A percentile compares a stretch with the other conserved stretches of the same genome.
Conservation (phyloP, 306 rosid genomes). For the Pyrus communis region DNA sequence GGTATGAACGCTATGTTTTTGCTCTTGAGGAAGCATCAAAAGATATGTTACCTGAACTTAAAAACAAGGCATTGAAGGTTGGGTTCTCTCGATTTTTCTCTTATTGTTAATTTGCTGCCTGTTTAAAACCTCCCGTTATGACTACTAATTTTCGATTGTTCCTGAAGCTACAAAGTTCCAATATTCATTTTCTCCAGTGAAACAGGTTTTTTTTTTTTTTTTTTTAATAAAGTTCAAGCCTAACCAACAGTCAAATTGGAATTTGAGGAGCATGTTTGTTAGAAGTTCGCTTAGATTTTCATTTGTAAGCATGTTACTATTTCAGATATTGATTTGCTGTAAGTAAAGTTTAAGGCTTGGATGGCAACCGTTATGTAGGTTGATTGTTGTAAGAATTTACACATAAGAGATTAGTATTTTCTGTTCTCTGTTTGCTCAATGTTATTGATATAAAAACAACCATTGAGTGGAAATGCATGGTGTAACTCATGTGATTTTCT, state of each 20-base stretch:
- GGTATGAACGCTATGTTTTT: conserved; percentile 82
- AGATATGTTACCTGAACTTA: conserved; percentile 82
- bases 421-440: neutral
- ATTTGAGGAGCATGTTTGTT: neutral
- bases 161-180: neutral
- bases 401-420: neutral
- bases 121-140: neutral
- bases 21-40: conserved; percentile 96
- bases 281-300: neutral
- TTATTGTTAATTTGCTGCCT: neutral
- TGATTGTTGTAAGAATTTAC: neutral
- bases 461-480: neutral
- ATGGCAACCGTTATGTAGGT: neutral
- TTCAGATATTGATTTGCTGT: neutral
- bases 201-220: neutral
- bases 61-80: conserved; percentile 86
- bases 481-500: neutral
- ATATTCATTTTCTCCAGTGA: neutral
- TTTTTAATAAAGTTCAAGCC: neutral
- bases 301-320: neutral
- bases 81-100: neutral
- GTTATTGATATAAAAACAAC: neutral
- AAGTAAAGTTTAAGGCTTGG: neutral
- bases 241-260: neutral
- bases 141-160: neutral